Evolutionary conservation across 371 early-diverging fungal species (phyloP).

Genomic region (Mortierella sp.): DNA sequence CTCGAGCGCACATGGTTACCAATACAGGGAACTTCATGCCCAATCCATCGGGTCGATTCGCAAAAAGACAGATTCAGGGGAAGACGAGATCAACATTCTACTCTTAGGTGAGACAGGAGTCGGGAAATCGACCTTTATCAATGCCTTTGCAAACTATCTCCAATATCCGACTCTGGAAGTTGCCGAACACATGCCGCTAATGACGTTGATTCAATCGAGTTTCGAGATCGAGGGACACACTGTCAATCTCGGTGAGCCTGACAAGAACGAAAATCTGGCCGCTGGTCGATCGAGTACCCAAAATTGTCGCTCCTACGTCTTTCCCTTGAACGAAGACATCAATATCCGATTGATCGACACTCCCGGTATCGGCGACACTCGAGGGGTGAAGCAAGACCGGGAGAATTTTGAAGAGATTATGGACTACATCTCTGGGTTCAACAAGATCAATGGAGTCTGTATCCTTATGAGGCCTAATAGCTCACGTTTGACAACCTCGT

Average conservation of each 20-base stretch:
- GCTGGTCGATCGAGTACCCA: constrained; percentile 32
- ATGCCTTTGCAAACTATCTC: constrained; percentile 47
- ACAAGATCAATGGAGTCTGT: constrained; percentile 40
- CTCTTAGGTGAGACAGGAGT: constrained; percentile 48
- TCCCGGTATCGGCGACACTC: constrained; percentile 44
- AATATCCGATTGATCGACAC: constrained; percentile 47
- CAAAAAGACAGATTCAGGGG: constrained; percentile 18
- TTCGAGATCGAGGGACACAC: constrained; percentile 26
- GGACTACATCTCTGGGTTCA: constrained; percentile 25
- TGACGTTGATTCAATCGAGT: constrained; percentile 28
- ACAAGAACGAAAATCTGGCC: constrained; percentile 29
- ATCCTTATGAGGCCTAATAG: constrained; percentile 43
- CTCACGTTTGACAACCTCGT: constrained; percentile 28
- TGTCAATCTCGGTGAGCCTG: constrained; percentile 19
- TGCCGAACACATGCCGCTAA: constrained; percentile 25
- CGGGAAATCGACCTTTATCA: constrained; percentile 52
- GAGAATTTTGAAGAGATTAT: constrained; percentile 46
- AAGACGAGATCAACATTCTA: constrained; percentile 35
- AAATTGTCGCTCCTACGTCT: constrained; percentile 32
- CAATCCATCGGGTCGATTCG: constrained; percentile 20
- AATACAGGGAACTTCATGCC: constrained; percentile 24
- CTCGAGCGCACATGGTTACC: constrained; percentile 22
- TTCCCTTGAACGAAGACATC: constrained; percentile 20
- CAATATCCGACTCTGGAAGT: constrained; percentile 29
- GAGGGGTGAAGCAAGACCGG: constrained; percentile 41